These are phyloP conservation scores for Chlamydomonas sp. DNA, from an alignment of 139 green algal species.

Conservation along the genomic window DNA sequence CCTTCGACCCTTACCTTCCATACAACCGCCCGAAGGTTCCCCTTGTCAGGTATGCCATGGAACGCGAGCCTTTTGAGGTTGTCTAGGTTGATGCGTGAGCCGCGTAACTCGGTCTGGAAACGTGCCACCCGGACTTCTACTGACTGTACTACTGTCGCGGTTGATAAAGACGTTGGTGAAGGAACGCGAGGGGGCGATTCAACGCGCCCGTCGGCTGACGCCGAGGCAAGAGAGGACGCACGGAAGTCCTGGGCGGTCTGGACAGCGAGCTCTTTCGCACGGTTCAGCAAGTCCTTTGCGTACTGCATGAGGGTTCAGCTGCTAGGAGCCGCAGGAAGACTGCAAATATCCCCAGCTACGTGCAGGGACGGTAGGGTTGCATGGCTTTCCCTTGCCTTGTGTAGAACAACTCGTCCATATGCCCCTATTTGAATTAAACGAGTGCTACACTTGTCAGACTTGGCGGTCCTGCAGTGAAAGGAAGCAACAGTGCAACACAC, in stretches of 20 bases:
- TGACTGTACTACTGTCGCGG: neutral
- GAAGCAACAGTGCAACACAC: too few relatives aligned
- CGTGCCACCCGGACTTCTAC: constrained; percentile 10
- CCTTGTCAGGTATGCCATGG: constrained; percentile 78
- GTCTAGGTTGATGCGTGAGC: constrained; percentile 62
- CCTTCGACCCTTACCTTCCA: constrained; percentile 76
- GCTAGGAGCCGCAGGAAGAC: too few relatives aligned
- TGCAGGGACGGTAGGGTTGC: too few relatives aligned
- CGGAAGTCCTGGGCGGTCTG: constrained; percentile 25
- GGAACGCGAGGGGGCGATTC: neutral
- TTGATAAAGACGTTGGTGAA: neutral
- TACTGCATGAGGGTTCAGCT: constrained; percentile 18
- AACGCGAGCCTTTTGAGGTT: constrained; percentile 67
- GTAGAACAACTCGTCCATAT: too few relatives aligned
- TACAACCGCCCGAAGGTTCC: constrained; percentile 69
- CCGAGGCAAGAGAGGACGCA: neutral
- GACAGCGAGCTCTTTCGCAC: constrained; percentile 16
- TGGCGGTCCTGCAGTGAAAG: neutral
- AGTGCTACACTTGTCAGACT: neutral
- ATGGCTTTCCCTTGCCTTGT: too few relatives aligned
- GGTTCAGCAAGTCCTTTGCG: constrained; percentile 19
- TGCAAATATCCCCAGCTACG: too few relatives aligned
- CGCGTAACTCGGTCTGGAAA: constrained; percentile 49
- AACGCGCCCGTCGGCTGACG: neutral
- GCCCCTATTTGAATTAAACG: too few relatives aligned